These are phyloP conservation scores for Hypsizygus ulmarius DNA, from an alignment of 1,284 basidiomycete species.

Conservation along the genomic window DNA sequence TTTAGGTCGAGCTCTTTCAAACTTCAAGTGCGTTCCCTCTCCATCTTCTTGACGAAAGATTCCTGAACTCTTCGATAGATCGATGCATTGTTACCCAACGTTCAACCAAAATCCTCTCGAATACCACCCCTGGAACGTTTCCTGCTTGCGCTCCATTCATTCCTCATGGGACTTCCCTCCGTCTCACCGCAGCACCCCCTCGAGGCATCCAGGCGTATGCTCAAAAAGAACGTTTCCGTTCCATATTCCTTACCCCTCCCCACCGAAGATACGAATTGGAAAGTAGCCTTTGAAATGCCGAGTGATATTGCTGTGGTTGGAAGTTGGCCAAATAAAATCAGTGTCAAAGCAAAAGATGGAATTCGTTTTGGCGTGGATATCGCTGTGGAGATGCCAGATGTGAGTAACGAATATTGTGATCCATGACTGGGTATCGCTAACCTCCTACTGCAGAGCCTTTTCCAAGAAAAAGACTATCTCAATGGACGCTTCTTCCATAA, in stretches of 20 bases:
- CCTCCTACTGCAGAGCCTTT: conserved; percentile 52
- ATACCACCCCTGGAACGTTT: conserved; percentile 60
- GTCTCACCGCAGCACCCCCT: conserved; percentile 66
- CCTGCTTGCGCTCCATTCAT: conserved; percentile 57
- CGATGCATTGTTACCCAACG: conserved; percentile 74
- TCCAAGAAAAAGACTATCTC: conserved; percentile 95
- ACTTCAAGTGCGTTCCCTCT: conserved; percentile 57
- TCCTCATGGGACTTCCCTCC: conserved; percentile 57
- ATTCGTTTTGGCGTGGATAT: conserved; percentile 76
- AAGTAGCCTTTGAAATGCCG: conserved; percentile 68
- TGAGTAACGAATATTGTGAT: conserved; percentile 37
- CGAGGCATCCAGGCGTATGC: conserved; percentile 50
- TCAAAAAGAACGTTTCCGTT: conserved; percentile 52
- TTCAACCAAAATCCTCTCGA: conserved; percentile 65
- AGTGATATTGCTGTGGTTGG: conserved; percentile 69
- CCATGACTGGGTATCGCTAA: conserved; percentile 2
- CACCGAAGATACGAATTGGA: conserved; percentile 74
- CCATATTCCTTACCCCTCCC: conserved; percentile 66
- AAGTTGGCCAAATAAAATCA: conserved; percentile 70
- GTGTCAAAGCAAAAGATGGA: conserved; percentile 63
- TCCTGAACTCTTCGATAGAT: conserved; percentile 46
- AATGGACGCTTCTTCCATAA: conserved; percentile 94
- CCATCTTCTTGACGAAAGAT: background rate
- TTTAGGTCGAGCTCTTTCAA: conserved; percentile 86
- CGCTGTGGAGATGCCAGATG: conserved; percentile 84